Evolutionary conservation across 2,329 filamentous ascomycete genomes (phyloP), one percentile per base, ranked within the genome.

Genomic region (Hypoxylon sp.): DNA sequence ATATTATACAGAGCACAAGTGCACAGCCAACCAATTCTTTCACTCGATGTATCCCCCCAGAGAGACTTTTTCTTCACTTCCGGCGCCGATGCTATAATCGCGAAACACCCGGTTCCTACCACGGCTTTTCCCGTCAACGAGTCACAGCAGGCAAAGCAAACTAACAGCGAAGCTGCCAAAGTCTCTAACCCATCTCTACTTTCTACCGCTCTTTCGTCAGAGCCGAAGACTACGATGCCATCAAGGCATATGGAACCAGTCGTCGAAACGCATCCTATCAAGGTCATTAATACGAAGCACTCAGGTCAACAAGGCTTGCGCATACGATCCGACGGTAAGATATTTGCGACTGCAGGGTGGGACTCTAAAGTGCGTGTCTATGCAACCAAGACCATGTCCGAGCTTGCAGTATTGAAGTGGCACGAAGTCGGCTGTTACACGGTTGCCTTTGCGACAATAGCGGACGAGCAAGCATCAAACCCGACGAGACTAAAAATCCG

Each of bases 331-430:
- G 96, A 99, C 78, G 92, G 90, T 2, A 91, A 88, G 70, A 86
- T 99, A 3, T 92, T 98, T 71, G 93, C 92, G 2, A 98, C 95
- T 0, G 95, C 93, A 0, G 96, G 96, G 3, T 99, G 96, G 96
- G 96, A 99, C 79, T 87, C 89, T 1, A 88, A 90, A 52, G 84
- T 94, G 1, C 86, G 96, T 8, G 90, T 98, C 1, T 99, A 98
- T 79, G 92, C 91, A 2, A 82, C 86, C 51, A 94, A 91, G 80
- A 92, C 90, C 0, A 86, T 98, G 84, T 92, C 91, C 75, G 94
- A 98, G 79, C 80, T 98, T 10, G 96, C 95, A 0, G 94, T 98
- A 60, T 82, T 98, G 70, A 97, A 97, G 80, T 98, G 95, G 95
- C 96, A 98, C 80, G 90, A 91, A 73, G 91, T 92, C 33, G 94